A percentile compares a stretch with the other conserved stretches of the same genome.
These are phyloP conservation scores for Ogataea saltuana DNA, from an alignment of 805 yeast genomes.

Conservation along the genomic window DNA sequence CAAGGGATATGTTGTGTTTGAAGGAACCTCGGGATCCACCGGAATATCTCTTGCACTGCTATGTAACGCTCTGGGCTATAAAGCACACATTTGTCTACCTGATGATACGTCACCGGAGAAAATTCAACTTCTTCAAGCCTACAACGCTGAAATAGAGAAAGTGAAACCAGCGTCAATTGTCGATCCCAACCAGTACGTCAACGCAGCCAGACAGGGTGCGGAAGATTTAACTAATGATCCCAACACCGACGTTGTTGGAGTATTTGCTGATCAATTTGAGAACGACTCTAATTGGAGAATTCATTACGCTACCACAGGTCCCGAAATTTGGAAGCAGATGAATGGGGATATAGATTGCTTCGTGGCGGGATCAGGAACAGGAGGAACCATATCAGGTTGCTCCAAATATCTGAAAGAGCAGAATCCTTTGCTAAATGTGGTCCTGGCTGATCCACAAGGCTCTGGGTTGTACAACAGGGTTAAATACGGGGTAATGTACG, in stretches of 20 bases:
- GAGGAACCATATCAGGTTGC: slow-evolving; percentile 95
- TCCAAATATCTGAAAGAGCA: slow-evolving; percentile 66
- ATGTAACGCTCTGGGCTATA: slow-evolving; percentile 86
- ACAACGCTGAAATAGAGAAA: slow-evolving; percentile 81
- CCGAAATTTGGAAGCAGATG: slow-evolving; percentile 83
- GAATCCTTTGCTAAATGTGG: slow-evolving; percentile 44
- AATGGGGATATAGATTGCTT: slow-evolving; percentile 67
- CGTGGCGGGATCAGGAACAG: slow-evolving; percentile 94
- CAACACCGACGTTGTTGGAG: slow-evolving; percentile 49
- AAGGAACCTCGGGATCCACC: slow-evolving; percentile 96
- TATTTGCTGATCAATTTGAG: slow-evolving; percentile 95
- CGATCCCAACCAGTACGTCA: slow-evolving; percentile 90
- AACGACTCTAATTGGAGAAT: slow-evolving; percentile 86
- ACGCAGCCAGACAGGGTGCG: slow-evolving; percentile 75
- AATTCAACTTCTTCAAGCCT: slow-evolving; percentile 61
- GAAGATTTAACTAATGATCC: slow-evolving; percentile 44
- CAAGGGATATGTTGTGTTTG: slow-evolving; percentile 75
- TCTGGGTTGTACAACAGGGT: slow-evolving; percentile 86
- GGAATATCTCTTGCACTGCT: slow-evolving; percentile 92
- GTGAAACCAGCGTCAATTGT: slow-evolving; percentile 95
- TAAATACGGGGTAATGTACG: slow-evolving; percentile 92
- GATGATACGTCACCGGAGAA: slow-evolving; percentile 91
- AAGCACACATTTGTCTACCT: slow-evolving; percentile 90
- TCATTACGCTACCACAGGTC: slow-evolving; percentile 85
- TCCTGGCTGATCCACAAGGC: slow-evolving; percentile 95